These are phyloP conservation scores for Luvunga scandens DNA, from an alignment of 345 rosid genomes.

Conservation along the genomic window DNA sequence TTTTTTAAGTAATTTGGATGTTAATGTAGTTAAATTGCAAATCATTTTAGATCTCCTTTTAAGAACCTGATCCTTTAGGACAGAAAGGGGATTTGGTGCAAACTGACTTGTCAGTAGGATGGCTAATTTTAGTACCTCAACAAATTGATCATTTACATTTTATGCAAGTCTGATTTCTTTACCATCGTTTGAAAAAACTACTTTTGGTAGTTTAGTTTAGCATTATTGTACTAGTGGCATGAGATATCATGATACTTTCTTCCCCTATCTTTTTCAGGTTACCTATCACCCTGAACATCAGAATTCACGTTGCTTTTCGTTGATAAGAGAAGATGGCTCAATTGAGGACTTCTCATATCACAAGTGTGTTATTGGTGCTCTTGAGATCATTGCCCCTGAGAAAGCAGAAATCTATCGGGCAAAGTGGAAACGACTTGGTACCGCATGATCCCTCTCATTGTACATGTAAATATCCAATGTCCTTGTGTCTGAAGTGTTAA, in stretches of 20 bases:
- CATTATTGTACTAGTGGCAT: neutral
- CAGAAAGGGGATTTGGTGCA: neutral
- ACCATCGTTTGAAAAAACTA: neutral
- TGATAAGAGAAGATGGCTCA: conserved; percentile 70
- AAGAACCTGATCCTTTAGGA: neutral
- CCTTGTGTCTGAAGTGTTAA: neutral
- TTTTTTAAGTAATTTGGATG: neutral
- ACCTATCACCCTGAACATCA: conserved; percentile 50
- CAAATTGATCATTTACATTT: neutral
- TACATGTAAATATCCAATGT: conserved; percentile 14
- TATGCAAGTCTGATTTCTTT: neutral
- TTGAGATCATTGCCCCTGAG: conserved; percentile 64
- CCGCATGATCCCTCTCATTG: neutral
- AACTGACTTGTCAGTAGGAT: neutral
- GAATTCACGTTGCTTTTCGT: conserved; percentile 63
- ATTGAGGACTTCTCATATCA: conserved; percentile 81
- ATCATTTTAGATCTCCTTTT: neutral
- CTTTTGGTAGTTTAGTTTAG: neutral
- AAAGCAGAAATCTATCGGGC: conserved; percentile 44
- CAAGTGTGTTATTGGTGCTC: conserved; percentile 74
- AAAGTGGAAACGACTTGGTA: conserved; percentile 28
- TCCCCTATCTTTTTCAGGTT: conserved; percentile 45
- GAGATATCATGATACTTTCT: neutral
- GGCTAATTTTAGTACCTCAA: neutral
- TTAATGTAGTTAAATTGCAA: neutral